A percentile compares a stretch with the other conserved stretches of the same genome.
These are phyloP conservation scores for Thermothelomyces thermophilus DNA, from an alignment of 2,329 filamentous ascomycete species.

Conservation along the genomic window DNA sequence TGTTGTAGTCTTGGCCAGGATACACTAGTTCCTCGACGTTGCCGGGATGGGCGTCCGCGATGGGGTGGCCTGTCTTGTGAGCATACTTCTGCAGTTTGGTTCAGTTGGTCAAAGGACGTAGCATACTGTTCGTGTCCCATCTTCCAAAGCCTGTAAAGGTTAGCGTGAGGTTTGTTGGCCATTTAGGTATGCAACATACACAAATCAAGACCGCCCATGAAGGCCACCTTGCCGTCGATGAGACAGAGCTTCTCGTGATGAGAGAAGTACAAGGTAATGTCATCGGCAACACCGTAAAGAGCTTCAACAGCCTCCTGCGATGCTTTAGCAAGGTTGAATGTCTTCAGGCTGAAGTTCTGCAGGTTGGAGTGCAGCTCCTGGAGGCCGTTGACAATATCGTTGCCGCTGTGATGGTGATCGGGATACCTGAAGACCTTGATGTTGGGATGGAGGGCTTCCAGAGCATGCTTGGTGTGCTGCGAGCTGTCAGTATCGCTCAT, in stretches of 20 bases:
- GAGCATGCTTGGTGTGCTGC: slow-evolving; percentile 68
- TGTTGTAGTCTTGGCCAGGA: slow-evolving; percentile 90
- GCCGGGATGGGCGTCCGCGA: slow-evolving; percentile 75
- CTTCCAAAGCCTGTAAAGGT: slow-evolving; percentile 59
- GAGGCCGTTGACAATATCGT: slow-evolving; percentile 62
- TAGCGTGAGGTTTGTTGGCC: slow-evolving; percentile 15
- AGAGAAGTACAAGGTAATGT: slow-evolving; percentile 82
- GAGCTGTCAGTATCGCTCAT: slow-evolving; percentile 7
- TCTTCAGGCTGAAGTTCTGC: slow-evolving; percentile 38
- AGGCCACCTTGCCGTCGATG: slow-evolving; percentile 70
- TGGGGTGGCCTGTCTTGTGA: slow-evolving; percentile 53
- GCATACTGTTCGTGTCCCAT: slow-evolving; percentile 72
- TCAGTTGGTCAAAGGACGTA: too few species aligned
- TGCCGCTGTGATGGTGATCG: slow-evolving; percentile 72
- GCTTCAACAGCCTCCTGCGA: slow-evolving; percentile 68
- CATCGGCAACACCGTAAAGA: slow-evolving; percentile 74
- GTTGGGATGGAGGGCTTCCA: slow-evolving; percentile 74
- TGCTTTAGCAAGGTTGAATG: slow-evolving; percentile 55
- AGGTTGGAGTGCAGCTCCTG: slow-evolving; percentile 62
- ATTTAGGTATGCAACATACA: slow-evolving; percentile 40
- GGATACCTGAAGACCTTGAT: slow-evolving; percentile 87
- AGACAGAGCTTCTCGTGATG: slow-evolving; percentile 89
- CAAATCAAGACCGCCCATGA: slow-evolving; percentile 87
- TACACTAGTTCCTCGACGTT: slow-evolving; percentile 72
- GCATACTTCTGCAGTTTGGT: background rate